Conservation (phyloP, 345 rosid species). For the Eucalyptus guilfoylei region DNA sequence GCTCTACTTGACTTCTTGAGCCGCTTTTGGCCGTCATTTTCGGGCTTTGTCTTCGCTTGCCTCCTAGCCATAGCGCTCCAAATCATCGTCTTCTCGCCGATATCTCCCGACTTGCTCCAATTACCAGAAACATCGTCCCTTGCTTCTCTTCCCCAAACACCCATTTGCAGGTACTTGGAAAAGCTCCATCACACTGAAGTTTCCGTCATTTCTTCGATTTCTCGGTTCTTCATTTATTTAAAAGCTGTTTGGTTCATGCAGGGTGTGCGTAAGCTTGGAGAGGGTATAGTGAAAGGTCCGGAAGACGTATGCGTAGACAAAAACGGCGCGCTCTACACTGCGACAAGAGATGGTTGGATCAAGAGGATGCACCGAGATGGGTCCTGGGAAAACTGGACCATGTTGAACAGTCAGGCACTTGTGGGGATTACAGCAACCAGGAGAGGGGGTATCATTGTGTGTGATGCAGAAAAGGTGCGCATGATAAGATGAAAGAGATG, state of each 20-base stretch:
- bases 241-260: neutral
- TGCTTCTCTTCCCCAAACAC: constrained; percentile 10
- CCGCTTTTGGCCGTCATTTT: neutral
- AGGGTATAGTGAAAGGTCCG: constrained; percentile 20
- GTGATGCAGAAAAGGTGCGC: constrained; percentile 20
- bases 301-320: constrained; percentile 24
- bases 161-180: constrained; percentile 17
- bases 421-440: constrained; percentile 25
- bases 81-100: constrained; percentile 26
- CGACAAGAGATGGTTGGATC: constrained; percentile 41
- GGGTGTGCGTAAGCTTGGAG: constrained; percentile 26
- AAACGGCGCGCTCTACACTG: constrained; percentile 28
- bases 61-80: constrained; percentile 15
- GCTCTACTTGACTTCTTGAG: neutral
- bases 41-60: constrained; percentile 3
- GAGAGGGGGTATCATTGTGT: constrained; percentile 21
- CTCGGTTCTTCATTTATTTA: neutral
- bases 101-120: constrained; percentile 17
- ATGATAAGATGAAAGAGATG: neutral
- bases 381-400: constrained; percentile 32
- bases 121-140: constrained; percentile 6
- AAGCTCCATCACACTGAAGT: neutral
- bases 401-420: constrained; percentile 4
- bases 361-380: constrained; percentile 25
- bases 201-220: neutral